Conservation (phyloP, 164 flowering plant species). For the Cinnamomum micranthum region DNA sequence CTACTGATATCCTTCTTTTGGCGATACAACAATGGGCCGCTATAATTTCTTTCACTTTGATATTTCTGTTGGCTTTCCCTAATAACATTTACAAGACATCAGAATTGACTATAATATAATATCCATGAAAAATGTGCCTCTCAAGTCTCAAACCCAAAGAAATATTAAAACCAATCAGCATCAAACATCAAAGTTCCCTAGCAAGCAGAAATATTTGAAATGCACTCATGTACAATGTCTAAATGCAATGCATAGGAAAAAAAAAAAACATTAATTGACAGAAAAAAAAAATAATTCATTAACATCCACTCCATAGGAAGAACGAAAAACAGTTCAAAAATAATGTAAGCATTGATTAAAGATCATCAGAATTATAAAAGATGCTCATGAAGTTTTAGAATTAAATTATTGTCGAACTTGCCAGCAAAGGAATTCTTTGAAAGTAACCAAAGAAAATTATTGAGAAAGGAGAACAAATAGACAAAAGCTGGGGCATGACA, state of each 20-base stretch:
- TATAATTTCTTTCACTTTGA: slow-evolving; percentile 61
- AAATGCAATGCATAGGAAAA: background rate
- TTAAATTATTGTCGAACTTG: background rate
- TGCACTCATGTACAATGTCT: background rate
- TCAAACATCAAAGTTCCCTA: background rate
- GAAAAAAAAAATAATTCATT: background rate
- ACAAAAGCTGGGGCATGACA: background rate
- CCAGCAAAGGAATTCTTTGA: background rate
- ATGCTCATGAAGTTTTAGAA: background rate
- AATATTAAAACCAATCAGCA: background rate
- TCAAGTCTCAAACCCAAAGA: background rate
- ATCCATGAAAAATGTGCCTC: background rate
- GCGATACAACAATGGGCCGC: slow-evolving; percentile 65
- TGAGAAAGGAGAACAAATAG: background rate
- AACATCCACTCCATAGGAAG: background rate
- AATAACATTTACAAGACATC: background rate
- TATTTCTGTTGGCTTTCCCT: slow-evolving; percentile 61
- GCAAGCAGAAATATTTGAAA: slow-evolving; percentile 1
- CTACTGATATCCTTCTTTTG: slow-evolving; percentile 55
- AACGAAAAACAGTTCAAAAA: background rate
- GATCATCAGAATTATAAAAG: background rate
- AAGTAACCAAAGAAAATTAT: background rate
- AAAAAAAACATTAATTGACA: background rate
- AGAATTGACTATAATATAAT: background rate
- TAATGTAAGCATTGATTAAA: background rate